Evolutionary conservation across 108 stramenopile genomes (phyloP), one percentile per base, ranked within the genome.

Genomic region (Fragilariopsis cylindrus): DNA sequence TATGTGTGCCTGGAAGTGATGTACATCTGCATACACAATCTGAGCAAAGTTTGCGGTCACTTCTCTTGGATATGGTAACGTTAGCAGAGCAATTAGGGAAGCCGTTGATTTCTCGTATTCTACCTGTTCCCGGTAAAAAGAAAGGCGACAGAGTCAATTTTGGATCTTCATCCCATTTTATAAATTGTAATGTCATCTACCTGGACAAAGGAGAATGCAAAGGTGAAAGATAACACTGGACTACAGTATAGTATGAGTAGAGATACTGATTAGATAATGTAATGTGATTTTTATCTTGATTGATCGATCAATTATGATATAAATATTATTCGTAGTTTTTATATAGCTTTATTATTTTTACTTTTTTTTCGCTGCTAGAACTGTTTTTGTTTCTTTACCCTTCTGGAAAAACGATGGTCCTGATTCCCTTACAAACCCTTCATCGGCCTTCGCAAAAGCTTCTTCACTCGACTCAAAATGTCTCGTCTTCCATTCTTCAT

Each of bases 391-490:
- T 13, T 13, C 50, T 52, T 52, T 52, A 13, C 86, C 77, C 72
- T 89, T 95, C 75, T 92, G 82, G 81, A 94, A 94, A 70, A 94
- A 94, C 21, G 90, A 92, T 64, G 93, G 90, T 15, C 82, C 89
- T 3, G 82, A 70, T 39, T 66, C 79, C 21, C 60, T 30, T 52
- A 82, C 78, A 43, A 83, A 79, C 42, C 90, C 90, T 57, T 85
- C 87, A 40, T 85, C 76, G n/a, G 85, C 88, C 62, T 71, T 72
- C 3, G 42, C 79, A 79, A 96, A 96, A 9, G 88, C 92, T 50
- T 79, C 77, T 81, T 96, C 92, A 39, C 89, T 86, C 65, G 72
- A 72, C 21, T 76, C 72, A n/a, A 81, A 63, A 67, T 96, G 94
- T 60, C 78, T 74, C 41, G 58, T 74, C 72, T 85, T 86, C 92